These are phyloP conservation scores for Aspergillus sp. DNA, from an alignment of 2,329 filamentous ascomycete species.

Conservation along the genomic window DNA sequence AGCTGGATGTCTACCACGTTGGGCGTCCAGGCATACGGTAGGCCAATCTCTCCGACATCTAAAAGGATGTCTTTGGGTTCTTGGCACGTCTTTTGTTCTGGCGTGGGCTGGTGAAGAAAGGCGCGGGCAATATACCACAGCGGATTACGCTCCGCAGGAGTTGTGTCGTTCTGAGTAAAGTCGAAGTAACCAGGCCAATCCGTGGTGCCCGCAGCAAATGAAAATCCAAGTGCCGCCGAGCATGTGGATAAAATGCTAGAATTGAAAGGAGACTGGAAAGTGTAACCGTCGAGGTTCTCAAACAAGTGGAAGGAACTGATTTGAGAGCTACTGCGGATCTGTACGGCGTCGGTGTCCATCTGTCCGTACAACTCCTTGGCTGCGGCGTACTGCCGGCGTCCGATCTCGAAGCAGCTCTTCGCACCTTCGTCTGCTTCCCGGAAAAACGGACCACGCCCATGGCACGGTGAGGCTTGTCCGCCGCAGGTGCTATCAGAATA, in stretches of 20 bases:
- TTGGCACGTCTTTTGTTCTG: constrained; percentile 76
- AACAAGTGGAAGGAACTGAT: constrained; percentile 87
- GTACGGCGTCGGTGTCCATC: constrained; percentile 46
- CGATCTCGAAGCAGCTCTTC: constrained; percentile 56
- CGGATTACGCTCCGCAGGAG: constrained; percentile 71
- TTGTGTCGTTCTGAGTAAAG: constrained; percentile 85
- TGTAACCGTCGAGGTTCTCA: constrained; percentile 76
- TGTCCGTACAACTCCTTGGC: constrained; percentile 60
- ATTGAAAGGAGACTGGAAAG: constrained; percentile 72
- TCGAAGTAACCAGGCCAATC: constrained; percentile 92
- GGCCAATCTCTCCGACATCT: constrained; percentile 79
- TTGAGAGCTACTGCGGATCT: constrained; percentile 61
- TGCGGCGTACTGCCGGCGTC: constrained; percentile 49
- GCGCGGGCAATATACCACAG: constrained; percentile 79
- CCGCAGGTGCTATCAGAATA: constrained; percentile 79
- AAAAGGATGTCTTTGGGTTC: constrained; percentile 81
- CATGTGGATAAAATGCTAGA: constrained; percentile 70
- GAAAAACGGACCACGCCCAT: constrained; percentile 53
- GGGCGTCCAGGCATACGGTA: constrained; percentile 84
- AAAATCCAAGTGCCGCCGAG: constrained; percentile 85
- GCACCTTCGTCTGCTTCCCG: constrained; percentile 50
- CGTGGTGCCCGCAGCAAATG: constrained; percentile 89
- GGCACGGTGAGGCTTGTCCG: constrained; percentile 49
- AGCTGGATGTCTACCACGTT: constrained; percentile 90
- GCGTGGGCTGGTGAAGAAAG: constrained; percentile 70